These are phyloP conservation scores for Aspergillus cejpii DNA, from an alignment of 2,329 filamentous ascomycete species.

Conservation along the genomic window DNA sequence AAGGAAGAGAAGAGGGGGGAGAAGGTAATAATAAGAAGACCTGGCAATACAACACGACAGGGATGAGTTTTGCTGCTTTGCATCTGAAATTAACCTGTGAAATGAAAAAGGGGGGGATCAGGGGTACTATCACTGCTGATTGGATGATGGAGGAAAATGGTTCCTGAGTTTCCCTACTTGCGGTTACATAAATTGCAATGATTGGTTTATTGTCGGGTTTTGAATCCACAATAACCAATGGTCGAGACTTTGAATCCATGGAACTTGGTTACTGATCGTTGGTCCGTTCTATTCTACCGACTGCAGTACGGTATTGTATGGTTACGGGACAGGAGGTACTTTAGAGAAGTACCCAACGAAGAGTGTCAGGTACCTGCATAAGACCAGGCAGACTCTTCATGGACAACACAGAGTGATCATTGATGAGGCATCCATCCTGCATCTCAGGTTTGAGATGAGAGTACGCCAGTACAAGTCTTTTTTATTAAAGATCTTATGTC, in stretches of 20 bases:
- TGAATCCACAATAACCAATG: slow-evolving; percentile 3
- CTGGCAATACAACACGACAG: too few relatives aligned
- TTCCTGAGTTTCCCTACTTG: slow-evolving; percentile 12
- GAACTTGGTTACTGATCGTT: slow-evolving; percentile 4
- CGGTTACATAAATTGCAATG: not conserved
- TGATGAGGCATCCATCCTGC: not conserved
- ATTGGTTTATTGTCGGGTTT: slow-evolving; percentile 8
- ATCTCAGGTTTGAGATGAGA: not conserved
- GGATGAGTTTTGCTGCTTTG: too few relatives aligned
- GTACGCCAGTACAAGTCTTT: not conserved
- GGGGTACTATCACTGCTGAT: slow-evolving; percentile 8
- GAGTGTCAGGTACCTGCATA: not conserved
- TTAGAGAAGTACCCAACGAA: not conserved
- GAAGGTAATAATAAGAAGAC: too few relatives aligned
- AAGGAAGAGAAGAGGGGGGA: slow-evolving; percentile 3
- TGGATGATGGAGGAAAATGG: slow-evolving; percentile 8
- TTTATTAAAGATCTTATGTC: not conserved
- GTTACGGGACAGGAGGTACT: too few relatives aligned
- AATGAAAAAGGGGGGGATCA: slow-evolving; percentile 18
- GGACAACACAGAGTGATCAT: not conserved
- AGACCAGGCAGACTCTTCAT: not conserved
- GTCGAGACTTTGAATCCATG: slow-evolving; percentile 12
- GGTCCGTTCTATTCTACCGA: slow-evolving; percentile 1
- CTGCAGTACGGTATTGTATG: slow-evolving; percentile 9
- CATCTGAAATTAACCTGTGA: not conserved